Percentiles rank a stretch among this genome's conserved stretches.
Conservation (phyloP, 108 stramenopile species). For the Cylindrotheca closterium region DNA sequence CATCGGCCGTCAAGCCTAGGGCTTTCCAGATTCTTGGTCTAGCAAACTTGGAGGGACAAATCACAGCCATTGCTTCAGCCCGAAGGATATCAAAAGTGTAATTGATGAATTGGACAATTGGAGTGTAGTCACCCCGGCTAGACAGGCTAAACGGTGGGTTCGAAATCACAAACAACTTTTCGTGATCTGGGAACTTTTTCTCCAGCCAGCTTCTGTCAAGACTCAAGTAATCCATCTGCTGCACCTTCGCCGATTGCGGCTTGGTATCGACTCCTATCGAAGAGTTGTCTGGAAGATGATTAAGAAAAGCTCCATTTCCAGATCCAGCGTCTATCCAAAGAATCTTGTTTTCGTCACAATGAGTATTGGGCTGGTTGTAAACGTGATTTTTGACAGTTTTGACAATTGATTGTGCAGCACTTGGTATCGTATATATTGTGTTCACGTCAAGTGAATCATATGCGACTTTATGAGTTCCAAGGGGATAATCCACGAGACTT, state of each 20-base stretch:
- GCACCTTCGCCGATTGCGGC: constrained; percentile 13
- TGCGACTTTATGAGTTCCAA: background rate
- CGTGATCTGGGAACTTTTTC: background rate
- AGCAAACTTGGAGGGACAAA: constrained; percentile 44
- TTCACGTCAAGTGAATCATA: constrained; percentile 30
- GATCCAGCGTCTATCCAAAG: constrained; percentile 51
- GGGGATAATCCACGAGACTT: background rate
- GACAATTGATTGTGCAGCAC: constrained; percentile 30
- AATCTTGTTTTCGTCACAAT: background rate
- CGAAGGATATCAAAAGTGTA: constrained; percentile 22
- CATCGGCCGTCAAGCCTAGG: constrained; percentile 16
- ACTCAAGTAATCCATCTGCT: constrained; percentile 24
- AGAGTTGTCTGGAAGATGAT: constrained; percentile 19
- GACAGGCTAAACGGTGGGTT: constrained; percentile 44
- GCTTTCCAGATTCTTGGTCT: constrained; percentile 32
- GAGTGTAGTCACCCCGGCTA: constrained; percentile 37
- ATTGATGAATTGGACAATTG: constrained; percentile 40
- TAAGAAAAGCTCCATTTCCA: constrained; percentile 38
- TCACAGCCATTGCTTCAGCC: constrained; percentile 31
- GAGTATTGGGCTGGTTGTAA: background rate
- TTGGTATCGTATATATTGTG: constrained; percentile 37
- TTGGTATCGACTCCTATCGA: constrained; percentile 39
- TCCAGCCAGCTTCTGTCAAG: constrained; percentile 17
- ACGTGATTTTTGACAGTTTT: constrained; percentile 18
- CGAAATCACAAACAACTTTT: constrained; percentile 29